These are phyloP conservation scores for Cladochytrium replicatum DNA, from an alignment of 192 early-diverging fungal species.

Conservation along the genomic window DNA sequence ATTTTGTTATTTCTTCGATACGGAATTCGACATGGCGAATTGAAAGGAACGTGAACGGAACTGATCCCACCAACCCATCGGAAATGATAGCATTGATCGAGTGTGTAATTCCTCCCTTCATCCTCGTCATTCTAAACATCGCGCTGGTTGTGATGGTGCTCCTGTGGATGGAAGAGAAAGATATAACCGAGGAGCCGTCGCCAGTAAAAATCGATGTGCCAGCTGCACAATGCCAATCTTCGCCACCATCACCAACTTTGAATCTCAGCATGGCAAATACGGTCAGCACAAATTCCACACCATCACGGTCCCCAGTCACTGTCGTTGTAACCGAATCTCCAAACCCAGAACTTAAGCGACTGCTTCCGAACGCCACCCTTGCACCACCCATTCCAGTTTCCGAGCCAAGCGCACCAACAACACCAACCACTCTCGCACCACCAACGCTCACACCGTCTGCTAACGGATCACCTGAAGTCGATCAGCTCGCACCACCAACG, in stretches of 20 bases:
- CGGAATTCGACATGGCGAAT: no score
- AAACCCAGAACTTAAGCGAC: no score
- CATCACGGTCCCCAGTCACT: no score
- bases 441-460: background rate
- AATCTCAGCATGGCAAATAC: no score
- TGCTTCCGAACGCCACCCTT: no score
- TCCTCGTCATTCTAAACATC: background rate
- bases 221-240: no score
- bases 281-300: no score
- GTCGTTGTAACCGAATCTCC: no score
- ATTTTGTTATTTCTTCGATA: background rate
- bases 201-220: no score
- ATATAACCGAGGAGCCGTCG: no score
- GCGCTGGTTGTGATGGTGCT: background rate
- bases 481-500: background rate
- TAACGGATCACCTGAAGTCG: background rate
- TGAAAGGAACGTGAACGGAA: background rate
- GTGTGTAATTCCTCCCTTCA: constrained; percentile 9
- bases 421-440: background rate
- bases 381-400: constrained; percentile 6
- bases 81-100: background rate
- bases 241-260: no score
- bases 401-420: constrained; percentile 6
- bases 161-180: background rate
- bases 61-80: background rate